A percentile compares a stretch with the other conserved stretches of the same genome.
phyloP scores from a whole-genome alignment of 768 basidiomycete genomes.

The Dioszegia crocea region DNA sequence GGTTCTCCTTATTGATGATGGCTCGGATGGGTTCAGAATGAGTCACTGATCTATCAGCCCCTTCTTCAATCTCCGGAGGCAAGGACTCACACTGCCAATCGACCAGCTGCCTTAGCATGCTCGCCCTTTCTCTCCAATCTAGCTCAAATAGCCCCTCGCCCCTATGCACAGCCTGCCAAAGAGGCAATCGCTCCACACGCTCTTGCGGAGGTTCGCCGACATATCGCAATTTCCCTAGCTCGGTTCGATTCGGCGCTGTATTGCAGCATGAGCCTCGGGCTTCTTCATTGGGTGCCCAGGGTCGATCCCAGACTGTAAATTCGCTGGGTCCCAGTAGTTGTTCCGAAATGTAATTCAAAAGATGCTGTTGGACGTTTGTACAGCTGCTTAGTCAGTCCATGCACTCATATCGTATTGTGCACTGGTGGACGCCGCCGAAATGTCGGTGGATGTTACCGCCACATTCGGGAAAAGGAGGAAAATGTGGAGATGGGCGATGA shows the following conservation, averaged over 20 bases:
- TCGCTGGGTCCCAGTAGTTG: constrained; percentile 25
- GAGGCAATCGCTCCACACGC: constrained; percentile 24
- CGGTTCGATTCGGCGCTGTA: constrained; percentile 11
- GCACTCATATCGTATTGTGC: too few species aligned
- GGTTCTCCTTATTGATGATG: constrained; percentile 31
- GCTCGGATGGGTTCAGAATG: constrained; percentile 29
- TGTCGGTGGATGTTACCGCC: background rate
- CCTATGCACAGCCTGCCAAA: constrained; percentile 20
- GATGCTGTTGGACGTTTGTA: constrained; percentile 31
- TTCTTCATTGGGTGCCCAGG: constrained; percentile 40
- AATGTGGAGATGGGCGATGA: background rate
- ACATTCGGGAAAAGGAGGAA: background rate
- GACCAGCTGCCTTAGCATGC: constrained; percentile 36
- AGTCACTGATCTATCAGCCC: constrained; percentile 20
- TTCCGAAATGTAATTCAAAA: constrained; percentile 34
- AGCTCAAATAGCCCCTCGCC: constrained; percentile 41
- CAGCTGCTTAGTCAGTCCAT: constrained; percentile 18
- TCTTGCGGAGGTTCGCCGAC: constrained; percentile 27
- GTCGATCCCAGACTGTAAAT: constrained; percentile 44
- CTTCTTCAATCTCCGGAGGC: background rate
- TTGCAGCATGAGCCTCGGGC: constrained; percentile 34
- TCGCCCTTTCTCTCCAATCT: constrained; percentile 35
- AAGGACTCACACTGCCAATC: constrained; percentile 43
- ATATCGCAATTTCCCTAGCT: constrained; percentile 33
- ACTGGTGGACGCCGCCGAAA: too few species aligned